phyloP scores from a whole-genome alignment of 192 early-diverging fungal genomes.

The Entophlyctis helioformis region DNA sequence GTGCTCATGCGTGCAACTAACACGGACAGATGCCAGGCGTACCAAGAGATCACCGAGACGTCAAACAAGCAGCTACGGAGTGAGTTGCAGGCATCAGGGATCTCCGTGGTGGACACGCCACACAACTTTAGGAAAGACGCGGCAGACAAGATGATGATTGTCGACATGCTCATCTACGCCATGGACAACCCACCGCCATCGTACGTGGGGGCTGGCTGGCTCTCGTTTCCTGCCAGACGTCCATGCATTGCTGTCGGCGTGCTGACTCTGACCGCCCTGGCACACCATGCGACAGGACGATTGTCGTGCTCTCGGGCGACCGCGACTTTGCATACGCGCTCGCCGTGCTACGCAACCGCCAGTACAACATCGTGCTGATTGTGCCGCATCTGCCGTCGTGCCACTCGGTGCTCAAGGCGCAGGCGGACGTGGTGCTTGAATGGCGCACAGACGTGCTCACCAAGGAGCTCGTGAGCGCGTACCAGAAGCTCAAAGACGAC shows the following conservation, averaged over 20 bases:
- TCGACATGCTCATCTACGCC: slow-evolving; percentile 1
- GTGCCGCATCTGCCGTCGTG: not conserved
- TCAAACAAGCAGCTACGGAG: slow-evolving; percentile 1
- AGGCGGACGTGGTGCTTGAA: not conserved
- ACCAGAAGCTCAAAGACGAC: no score
- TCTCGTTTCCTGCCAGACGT: not conserved
- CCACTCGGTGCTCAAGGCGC: not conserved
- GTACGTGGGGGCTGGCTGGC: not conserved
- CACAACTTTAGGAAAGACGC: slow-evolving; percentile 3
- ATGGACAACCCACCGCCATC: slow-evolving; percentile 4
- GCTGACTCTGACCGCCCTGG: not conserved
- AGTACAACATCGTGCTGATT: slow-evolving; percentile 1
- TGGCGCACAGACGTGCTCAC: not conserved
- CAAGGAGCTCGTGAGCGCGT: no score
- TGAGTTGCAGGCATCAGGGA: slow-evolving; percentile 1
- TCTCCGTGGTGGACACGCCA: not conserved
- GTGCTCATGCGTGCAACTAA: no score
- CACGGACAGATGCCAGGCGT: no score
- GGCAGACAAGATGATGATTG: slow-evolving; percentile 3
- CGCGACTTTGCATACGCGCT: slow-evolving; percentile 3
- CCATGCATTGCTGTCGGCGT: no score
- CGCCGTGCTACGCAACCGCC: not conserved
- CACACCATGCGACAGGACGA: not conserved
- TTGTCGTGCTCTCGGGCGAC: slow-evolving; percentile 2
- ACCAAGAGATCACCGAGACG: slow-evolving; percentile 1